These are phyloP conservation scores for Aspergillus affinis DNA, from an alignment of 495 filamentous ascomycete genomes.

Conservation along the genomic window DNA sequence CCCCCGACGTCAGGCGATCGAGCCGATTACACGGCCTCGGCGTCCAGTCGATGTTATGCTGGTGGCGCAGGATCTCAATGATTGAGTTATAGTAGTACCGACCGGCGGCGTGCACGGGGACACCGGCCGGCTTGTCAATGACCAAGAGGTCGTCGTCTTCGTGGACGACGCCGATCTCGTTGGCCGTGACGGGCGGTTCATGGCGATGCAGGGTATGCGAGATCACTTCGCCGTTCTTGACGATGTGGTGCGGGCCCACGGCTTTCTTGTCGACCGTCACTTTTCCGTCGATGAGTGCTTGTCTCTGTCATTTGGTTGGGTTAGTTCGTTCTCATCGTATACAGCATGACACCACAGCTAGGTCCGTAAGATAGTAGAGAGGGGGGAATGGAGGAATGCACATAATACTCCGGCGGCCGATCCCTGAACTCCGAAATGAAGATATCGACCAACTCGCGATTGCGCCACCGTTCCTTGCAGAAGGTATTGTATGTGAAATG, in stretches of 20 bases:
- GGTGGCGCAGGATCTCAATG: conserved; percentile 85
- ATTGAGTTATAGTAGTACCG: conserved; percentile 94
- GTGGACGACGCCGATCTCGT: conserved; percentile 77
- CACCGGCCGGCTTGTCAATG: conserved; percentile 92
- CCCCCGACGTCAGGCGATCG: conserved; percentile 89
- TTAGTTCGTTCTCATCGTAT: neutral
- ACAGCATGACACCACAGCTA: too few relatives aligned
- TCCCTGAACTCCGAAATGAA: conserved; percentile 86
- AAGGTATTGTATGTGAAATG: conserved; percentile 88
- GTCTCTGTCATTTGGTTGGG: conserved; percentile 39
- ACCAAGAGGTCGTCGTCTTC: conserved; percentile 91
- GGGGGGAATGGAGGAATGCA: conserved; percentile 31
- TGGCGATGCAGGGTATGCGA: conserved; percentile 94
- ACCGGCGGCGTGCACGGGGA: conserved; percentile 92
- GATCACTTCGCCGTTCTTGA: conserved; percentile 82
- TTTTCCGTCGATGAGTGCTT: conserved; percentile 74
- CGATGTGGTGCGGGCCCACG: conserved; percentile 53
- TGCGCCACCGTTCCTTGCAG: conserved; percentile 89
- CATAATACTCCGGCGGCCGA: conserved; percentile 83
- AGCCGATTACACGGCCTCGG: conserved; percentile 89
- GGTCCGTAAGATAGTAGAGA: neutral
- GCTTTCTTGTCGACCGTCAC: conserved; percentile 71
- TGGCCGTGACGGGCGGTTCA: conserved; percentile 85
- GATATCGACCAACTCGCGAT: conserved; percentile 71
- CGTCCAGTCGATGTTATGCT: conserved; percentile 66